Base-by-base conservation (phyloP, 805 yeast species). In the Groenewaldozyma tartarivorans region DNA sequence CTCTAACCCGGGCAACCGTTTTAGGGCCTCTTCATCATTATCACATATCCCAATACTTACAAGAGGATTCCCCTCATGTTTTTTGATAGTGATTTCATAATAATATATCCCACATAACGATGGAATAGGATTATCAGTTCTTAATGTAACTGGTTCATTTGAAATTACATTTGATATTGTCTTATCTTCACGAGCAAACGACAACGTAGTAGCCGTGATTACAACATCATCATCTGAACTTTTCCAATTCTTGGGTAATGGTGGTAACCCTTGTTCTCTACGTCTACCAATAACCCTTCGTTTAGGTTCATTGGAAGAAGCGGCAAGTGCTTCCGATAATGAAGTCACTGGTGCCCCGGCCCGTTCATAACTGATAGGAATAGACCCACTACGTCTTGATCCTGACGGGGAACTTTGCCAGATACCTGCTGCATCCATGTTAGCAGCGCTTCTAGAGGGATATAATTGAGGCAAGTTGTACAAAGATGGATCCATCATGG, bases 1-100 rank as follows among this genome's bases (percentile, higher is more conserved):
- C 36, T 72, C 77, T 21, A 62, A 50, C 4, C 77, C 79, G 2
- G 77, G 71, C 47, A 72, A 53, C 44, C 67, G 68, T 17, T 58
- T 51, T 11, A 61, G 44, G 1, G 49, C 37, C 2, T 53, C 43
- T 11, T 55, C 49, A 22, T 62, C 52, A 7, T 24, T 24, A 33
- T 62, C 63, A 48, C 71, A 61, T 41, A 67, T 61, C 1, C 80
- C 80, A 26, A 74, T 45, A 3, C 69, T 60, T 3, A 71, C 52
- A 43, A 69, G 70, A 39, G 65, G 58, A 22, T 61, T 66, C n/a
- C 53, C 49, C 6, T 67, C 55, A 2, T 63, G 64, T 1, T 51
- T 36, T 20, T 38, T 11, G 4, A 75, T 50, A 33, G 61, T 59
- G n/a, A 73, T 58, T 50, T 75, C 81, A 48, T 51, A 75, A 50